Base-by-base conservation (phyloP, 2,329 filamentous ascomycete species). In the Coccinonectria pachysandricola region DNA sequence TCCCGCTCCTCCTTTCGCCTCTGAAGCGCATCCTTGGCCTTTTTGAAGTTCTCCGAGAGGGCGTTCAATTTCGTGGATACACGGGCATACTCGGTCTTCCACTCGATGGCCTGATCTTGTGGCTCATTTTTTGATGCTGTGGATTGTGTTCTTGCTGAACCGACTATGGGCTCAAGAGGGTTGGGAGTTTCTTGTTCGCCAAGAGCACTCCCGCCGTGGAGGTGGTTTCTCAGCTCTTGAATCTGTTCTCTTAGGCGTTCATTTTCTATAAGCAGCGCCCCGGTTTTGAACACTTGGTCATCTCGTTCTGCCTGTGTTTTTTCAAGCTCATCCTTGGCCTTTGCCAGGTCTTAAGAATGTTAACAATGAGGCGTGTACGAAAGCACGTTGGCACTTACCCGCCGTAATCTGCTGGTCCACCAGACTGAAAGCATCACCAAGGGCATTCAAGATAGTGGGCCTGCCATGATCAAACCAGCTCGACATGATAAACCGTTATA, bases 1-100 rank as follows among this genome's bases (percentile, higher is more conserved):
- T 63, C 52, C 4, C 57, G 56, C 13, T 61, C 54, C 2, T 54
- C 49, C 15, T 58, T 60, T 24, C 57, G 56, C 36, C 55, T 60
- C 16, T 48, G 43, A 7, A 62, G 48, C 6, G 53, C 48, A 8
- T 51, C 50, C 30, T 56, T 56, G 23, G 59, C 51, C 3, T 39
- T 53, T 30, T 53, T 65, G 41, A 62, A 62, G 35, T 50, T 59
- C 24, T 44, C 45, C 15, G 43, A 55, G 24, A 68, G 43, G 4
- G 56, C 56, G 17, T 50, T 47, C 28, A 63, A 63, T 26, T 54
- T 62, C 12, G 48, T 45, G 15, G 56, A 48, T 2, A 65, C 40
- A 23, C 54, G 57, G 5, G 39, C 35, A 26, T 57, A 57, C 23
- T 59, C 54, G 9, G 46, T 27, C 19, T 43, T 47, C 37, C 39